A percentile compares a stretch with the other conserved stretches of the same genome.
Evolutionary conservation across 495 filamentous ascomycete genomes (phyloP).

Genomic region (Penicillium simplicissimum): DNA sequence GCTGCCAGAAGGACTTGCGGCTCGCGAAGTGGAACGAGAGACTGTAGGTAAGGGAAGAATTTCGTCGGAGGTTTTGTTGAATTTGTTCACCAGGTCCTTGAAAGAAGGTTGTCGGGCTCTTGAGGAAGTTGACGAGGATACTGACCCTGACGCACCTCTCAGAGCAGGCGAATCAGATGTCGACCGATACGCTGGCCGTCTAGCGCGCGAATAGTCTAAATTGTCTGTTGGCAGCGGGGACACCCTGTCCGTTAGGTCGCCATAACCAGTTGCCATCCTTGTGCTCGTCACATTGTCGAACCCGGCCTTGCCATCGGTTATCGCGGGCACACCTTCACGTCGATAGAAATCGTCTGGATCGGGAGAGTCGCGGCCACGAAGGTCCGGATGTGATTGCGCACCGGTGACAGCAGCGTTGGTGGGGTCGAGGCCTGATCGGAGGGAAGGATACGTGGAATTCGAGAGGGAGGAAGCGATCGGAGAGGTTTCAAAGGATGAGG

Average conservation of each 20-base stretch:
- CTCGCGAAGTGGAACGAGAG: constrained; percentile 36
- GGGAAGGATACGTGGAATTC: constrained; percentile 29
- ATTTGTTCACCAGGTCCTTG: constrained; percentile 61
- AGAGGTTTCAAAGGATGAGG: constrained; percentile 25
- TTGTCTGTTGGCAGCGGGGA: constrained; percentile 33
- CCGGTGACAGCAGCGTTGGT: constrained; percentile 22
- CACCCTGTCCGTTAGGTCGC: constrained; percentile 24
- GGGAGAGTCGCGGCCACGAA: constrained; percentile 38
- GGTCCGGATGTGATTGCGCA: constrained; percentile 12
- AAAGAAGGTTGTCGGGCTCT: constrained; percentile 53
- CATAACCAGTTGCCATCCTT: constrained; percentile 24
- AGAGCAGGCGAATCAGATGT: constrained; percentile 37
- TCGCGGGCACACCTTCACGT: constrained; percentile 29
- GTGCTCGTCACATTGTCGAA: constrained; percentile 31
- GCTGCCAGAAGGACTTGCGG: constrained; percentile 37
- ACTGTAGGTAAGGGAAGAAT: constrained; percentile 49
- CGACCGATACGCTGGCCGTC: constrained; percentile 35
- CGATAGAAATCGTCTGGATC: constrained; percentile 59
- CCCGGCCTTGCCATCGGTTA: constrained; percentile 27
- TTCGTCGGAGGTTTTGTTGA: constrained; percentile 58
- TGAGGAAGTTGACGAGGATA: constrained; percentile 25
- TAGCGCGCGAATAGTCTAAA: constrained; percentile 27
- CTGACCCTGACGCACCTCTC: constrained; percentile 22
- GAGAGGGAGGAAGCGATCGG: constrained; percentile 26
- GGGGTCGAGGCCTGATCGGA: constrained; percentile 25